Evolutionary conservation across 2,329 filamentous ascomycete genomes (phyloP), one percentile per base, ranked within the genome.

Genomic region (Clarireedia monteithiana): DNA sequence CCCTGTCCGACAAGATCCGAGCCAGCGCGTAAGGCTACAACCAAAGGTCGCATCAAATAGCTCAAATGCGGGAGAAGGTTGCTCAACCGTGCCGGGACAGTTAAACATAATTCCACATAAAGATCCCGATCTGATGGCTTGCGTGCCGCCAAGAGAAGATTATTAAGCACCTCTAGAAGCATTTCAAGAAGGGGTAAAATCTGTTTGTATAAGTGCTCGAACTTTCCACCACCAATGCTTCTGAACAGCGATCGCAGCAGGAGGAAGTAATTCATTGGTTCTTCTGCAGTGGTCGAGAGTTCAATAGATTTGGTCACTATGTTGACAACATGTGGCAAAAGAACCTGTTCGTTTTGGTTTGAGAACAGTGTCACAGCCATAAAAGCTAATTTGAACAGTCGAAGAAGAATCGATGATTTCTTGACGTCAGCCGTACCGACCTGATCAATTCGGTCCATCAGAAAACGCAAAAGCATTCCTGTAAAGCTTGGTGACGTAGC

Each of bases 331-430:
- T 99, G 94, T 0, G 95, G 95, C 53, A 97, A 77, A 14, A 99
- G 77, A 2, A 99, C 91, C 68, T 94, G 88, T 72, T 99, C 94
- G 65, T 99, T 99, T 68, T 96, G 91, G 7, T 82, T 80, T 0
- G 91, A 91, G 70, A 99, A 99, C 1, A 99, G 77, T 0, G 94
- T 99, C 40, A 99, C 94, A 0, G 95, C 95, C 94, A 99, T 99
- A 71, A 99, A 99, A 0, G 92, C 95, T 50, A 99, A 74, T 73
- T 99, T 99, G 75, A 97, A 99, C 51, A 99, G 83, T 55, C 95
- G 83, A 50, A 99, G 75, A 36, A 99, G 75, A 48, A 99, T 96
- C 5, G 91, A 92, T 0, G 94, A 92, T 71, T 92, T 95, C 68
- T 89, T 91, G 53, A 94, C 85, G 71, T 99, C 91, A 6, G 88